A percentile compares a stretch with the other conserved stretches of the same genome.
Evolutionary conservation across 257 asterid genomes (phyloP).

Genomic region (Plantago major): DNA sequence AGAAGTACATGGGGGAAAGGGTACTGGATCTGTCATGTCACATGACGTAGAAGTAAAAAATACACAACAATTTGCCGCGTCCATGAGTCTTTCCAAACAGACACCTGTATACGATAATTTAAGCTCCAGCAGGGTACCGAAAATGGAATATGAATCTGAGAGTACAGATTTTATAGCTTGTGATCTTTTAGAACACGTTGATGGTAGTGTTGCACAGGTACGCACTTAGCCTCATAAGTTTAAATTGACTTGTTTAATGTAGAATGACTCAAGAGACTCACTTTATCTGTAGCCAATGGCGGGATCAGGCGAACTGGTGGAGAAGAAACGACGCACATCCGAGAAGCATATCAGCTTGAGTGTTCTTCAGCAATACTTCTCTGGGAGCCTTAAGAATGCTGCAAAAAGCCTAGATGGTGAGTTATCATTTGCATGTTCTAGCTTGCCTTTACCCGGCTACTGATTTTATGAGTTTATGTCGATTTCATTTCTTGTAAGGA

Average conservation of each 20-base stretch:
- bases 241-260: no score
- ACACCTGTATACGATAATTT: slow-evolving; percentile 19
- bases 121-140: slow-evolving; percentile 16
- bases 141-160: slow-evolving; percentile 21
- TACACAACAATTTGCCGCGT: slow-evolving; percentile 14
- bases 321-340: slow-evolving; percentile 47
- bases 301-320: slow-evolving; percentile 30
- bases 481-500: no score
- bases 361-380: slow-evolving; percentile 69
- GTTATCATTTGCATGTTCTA: slow-evolving; percentile 5
- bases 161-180: slow-evolving; percentile 22
- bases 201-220: slow-evolving; percentile 25
- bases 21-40: slow-evolving; percentile 14
- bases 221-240: background rate
- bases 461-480: no score
- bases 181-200: slow-evolving; percentile 13
- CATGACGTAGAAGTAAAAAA: slow-evolving; percentile 18
- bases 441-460: no score
- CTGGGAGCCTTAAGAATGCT: slow-evolving; percentile 76
- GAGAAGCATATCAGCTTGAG: slow-evolving; percentile 66
- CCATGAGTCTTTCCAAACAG: slow-evolving; percentile 23
- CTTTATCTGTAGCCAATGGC: slow-evolving; percentile 19
- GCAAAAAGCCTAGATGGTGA: slow-evolving; percentile 80
- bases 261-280: no score
- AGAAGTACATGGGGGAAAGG: slow-evolving; percentile 30